Base-by-base conservation (phyloP, 2,329 filamentous ascomycete genomes). In the Colletotrichum karsti region DNA sequence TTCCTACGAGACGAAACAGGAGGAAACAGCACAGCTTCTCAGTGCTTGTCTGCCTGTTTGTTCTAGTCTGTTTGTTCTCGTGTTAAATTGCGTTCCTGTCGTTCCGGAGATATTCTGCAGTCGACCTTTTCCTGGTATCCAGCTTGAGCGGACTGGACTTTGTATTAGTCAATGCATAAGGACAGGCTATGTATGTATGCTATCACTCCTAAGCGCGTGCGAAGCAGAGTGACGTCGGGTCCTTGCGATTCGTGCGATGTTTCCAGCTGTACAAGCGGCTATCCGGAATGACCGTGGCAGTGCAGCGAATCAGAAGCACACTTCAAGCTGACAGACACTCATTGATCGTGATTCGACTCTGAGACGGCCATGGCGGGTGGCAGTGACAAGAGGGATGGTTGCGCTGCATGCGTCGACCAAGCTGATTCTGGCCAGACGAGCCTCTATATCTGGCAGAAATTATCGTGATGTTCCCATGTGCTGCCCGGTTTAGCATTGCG, bases 261-360 rank as follows among this genome's bases (percentile, higher is more conserved):
- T 24, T 22, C 50, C 24, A 26, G 20, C 20, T 13, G n/a, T 22
- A 15, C 39, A 51, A 51, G 28, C 20, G 62, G 9, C 12, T 20
- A 63, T 33, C 41, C 33, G 62, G 10, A 13, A 12, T 48, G 64
- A 13, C 37, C 35, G 59, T 63, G 42, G 42, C 37, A 53, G 44
- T 51, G 28, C 44, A 46, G 39, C 28, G 22, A 30, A 33, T 50
- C 9, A 22, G 24, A 10, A 55, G 6, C 28, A 10, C 22, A 10
- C 8, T 4, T 37, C 22, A 42, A 50, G 42, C 51, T 15, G 44
- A 35, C 42, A 28, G 42, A 18, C 24, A n/a, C 26, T 20, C 12
- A 22, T 24, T 35, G 24, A 30, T 37, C 18, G 26, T n/a, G 20
- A 12, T 12, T 63, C n/a, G 20, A 48, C n/a, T 46, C 33, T 41